A percentile compares a stretch with the other conserved stretches of the same genome.
Evolutionary conservation across 495 filamentous ascomycete species (phyloP).

Genomic region (Trichocladium antarcticum): DNA sequence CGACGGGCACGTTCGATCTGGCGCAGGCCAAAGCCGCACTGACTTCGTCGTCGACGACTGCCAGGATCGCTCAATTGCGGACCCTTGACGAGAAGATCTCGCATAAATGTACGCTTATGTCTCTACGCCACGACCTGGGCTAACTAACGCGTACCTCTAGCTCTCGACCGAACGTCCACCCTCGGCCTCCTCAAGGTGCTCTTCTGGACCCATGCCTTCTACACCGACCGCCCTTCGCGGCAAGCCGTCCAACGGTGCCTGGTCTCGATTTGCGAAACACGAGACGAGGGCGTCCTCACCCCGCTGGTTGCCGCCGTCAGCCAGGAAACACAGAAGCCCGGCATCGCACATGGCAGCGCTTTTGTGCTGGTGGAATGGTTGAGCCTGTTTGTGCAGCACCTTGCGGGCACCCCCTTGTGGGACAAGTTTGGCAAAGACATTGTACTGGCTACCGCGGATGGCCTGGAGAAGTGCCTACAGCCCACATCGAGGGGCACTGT

Average conservation of each 20-base stretch:
- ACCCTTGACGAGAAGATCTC: constrained; percentile 38
- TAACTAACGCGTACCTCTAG: constrained; percentile 14
- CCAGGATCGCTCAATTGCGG: constrained; percentile 34
- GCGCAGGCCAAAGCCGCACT: constrained; percentile 28
- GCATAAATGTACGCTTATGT: constrained; percentile 31
- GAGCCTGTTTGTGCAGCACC: constrained; percentile 56
- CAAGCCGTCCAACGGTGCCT: constrained; percentile 71
- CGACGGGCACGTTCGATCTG: constrained; percentile 29
- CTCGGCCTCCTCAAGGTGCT: constrained; percentile 52
- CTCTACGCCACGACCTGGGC: neutral
- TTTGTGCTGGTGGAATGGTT: constrained; percentile 91
- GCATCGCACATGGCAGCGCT: constrained; percentile 64
- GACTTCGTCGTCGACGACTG: constrained; percentile 40
- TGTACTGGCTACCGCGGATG: constrained; percentile 49
- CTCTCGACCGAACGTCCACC: constrained; percentile 28
- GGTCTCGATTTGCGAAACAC: constrained; percentile 45
- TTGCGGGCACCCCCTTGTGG: constrained; percentile 45
- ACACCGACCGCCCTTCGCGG: constrained; percentile 73
- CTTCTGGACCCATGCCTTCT: constrained; percentile 77
- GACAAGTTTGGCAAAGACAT: constrained; percentile 55
- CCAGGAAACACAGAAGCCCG: constrained; percentile 58
- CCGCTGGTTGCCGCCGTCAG: constrained; percentile 48
- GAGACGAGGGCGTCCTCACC: constrained; percentile 44
- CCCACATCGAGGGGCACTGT: constrained; percentile 47
- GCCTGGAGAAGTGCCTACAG: constrained; percentile 65